Conservation (phyloP, 257 asterid species). For the Nicotiana undulata region DNA sequence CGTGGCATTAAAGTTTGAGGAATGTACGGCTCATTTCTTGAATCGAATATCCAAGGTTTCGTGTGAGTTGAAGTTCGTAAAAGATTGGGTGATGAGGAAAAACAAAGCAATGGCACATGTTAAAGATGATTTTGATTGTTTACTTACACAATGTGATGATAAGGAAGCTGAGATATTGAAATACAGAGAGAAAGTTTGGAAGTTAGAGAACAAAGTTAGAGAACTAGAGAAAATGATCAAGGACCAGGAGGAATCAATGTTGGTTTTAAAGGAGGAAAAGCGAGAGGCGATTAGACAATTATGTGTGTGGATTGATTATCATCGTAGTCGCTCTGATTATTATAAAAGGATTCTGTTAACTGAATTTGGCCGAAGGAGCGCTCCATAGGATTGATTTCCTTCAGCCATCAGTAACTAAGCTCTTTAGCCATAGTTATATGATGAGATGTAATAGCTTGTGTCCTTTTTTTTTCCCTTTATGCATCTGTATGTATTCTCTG, state of each 20-base stretch:
- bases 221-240: constrained; percentile 56
- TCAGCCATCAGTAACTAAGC: neutral
- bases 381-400: neutral
- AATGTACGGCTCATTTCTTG: constrained; percentile 42
- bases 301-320: constrained; percentile 89
- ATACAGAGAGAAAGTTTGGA: constrained; percentile 57
- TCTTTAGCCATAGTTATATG: neutral
- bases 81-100: constrained; percentile 63
- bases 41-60: constrained; percentile 66
- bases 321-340: constrained; percentile 54
- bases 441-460: neutral
- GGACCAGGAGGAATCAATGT: constrained; percentile 55
- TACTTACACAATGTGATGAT: constrained; percentile 47
- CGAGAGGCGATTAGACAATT: constrained; percentile 89
- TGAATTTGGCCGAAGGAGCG: constrained; percentile 22
- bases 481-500: neutral
- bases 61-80: constrained; percentile 55
- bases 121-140: constrained; percentile 44
- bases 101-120: constrained; percentile 28
- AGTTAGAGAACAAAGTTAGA: constrained; percentile 52
- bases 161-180: constrained; percentile 63
- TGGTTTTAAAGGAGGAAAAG: constrained; percentile 61
- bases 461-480: neutral
- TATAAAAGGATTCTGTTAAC: constrained; percentile 48
- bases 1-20: constrained; percentile 47